phyloP scores from a whole-genome alignment of 805 yeast genomes.

The Wickerhamomyces bovis region DNA sequence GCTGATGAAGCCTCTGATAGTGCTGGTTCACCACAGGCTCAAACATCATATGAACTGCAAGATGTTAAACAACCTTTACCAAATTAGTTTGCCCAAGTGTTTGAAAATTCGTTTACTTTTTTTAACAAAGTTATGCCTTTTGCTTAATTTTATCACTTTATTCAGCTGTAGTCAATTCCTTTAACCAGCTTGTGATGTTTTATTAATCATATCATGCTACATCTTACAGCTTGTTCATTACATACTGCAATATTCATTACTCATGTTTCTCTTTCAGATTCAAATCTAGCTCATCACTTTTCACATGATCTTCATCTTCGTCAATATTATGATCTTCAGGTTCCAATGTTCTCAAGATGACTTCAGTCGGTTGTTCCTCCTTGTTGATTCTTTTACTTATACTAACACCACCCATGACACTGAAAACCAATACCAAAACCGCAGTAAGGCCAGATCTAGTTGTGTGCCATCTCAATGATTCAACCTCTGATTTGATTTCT shows the following conservation, averaged over 20 bases:
- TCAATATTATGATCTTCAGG: constrained; percentile 27
- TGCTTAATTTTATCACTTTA: too few species aligned
- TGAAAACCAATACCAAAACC: constrained; percentile 57
- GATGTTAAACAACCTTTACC: not conserved
- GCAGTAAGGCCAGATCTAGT: constrained; percentile 84
- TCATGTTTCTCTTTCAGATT: constrained; percentile 4
- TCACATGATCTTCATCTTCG: constrained; percentile 27
- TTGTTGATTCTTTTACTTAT: constrained; percentile 30
- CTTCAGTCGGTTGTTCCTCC: constrained; percentile 28
- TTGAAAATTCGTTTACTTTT: not conserved
- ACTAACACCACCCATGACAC: constrained; percentile 49
- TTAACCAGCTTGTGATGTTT: too few species aligned
- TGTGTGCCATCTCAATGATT: constrained; percentile 86
- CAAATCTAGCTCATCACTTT: not conserved
- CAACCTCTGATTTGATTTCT: constrained; percentile 81
- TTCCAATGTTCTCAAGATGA: constrained; percentile 27
- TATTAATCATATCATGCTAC: too few species aligned
- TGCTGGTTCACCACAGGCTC: not conserved
- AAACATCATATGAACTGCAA: not conserved
- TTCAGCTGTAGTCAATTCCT: too few species aligned
- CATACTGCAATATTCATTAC: too few species aligned
- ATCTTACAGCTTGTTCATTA: too few species aligned
- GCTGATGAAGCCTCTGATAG: not conserved
- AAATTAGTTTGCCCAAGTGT: not conserved
- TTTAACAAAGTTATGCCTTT: not conserved